These are phyloP conservation scores for Amesomyces nigricolor DNA, from an alignment of 2,329 filamentous ascomycete genomes.

Conservation along the genomic window DNA sequence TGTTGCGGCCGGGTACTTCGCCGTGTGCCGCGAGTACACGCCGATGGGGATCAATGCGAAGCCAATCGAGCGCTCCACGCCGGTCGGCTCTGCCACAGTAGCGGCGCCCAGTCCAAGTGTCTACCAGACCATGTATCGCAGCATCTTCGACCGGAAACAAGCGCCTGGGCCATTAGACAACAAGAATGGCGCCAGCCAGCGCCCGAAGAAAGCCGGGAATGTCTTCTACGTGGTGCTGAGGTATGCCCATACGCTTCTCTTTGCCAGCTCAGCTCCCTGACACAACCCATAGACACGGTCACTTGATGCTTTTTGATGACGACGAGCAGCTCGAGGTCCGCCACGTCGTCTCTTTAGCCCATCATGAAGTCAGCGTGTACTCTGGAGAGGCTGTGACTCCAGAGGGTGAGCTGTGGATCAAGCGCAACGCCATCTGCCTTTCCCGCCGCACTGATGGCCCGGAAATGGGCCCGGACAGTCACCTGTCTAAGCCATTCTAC, in stretches of 20 bases:
- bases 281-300: constrained; percentile 64
- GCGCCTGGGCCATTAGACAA: constrained; percentile 42
- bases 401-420: constrained; percentile 93
- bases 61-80: constrained; percentile 79
- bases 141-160: constrained; percentile 80
- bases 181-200: constrained; percentile 43
- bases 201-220: constrained; percentile 67
- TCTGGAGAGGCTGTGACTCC: constrained; percentile 71
- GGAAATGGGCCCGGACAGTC: constrained; percentile 50
- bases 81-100: constrained; percentile 68
- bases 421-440: constrained; percentile 81
- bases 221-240: constrained; percentile 89
- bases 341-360: constrained; percentile 87
- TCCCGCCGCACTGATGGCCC: constrained; percentile 55
- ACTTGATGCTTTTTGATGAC: constrained; percentile 96
- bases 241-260: constrained; percentile 40
- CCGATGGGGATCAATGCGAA: constrained; percentile 89
- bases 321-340: constrained; percentile 91
- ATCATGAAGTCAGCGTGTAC: constrained; percentile 81
- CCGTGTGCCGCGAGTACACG: constrained; percentile 89
- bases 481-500: constrained; percentile 75
- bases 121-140: constrained; percentile 97
- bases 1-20: constrained; percentile 86
- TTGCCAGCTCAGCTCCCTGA: constrained; percentile 8
- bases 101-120: constrained; percentile 83